Conservation (phyloP, 1,139 yeast genomes). For the Blastobotrys proliferans region DNA sequence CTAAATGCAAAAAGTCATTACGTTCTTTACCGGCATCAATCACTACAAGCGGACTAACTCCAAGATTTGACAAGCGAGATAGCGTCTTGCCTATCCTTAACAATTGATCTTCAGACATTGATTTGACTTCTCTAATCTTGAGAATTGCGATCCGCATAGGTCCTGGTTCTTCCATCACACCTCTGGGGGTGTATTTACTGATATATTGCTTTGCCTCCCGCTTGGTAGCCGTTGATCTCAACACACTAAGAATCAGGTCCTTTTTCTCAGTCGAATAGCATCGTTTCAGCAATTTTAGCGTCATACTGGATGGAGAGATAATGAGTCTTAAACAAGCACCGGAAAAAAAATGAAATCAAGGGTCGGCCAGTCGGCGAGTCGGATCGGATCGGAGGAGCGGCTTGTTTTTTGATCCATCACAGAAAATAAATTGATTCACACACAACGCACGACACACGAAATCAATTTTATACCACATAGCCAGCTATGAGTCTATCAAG, state of each 20-base stretch:
- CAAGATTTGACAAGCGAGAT: slow-evolving; percentile 47
- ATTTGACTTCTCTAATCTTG: slow-evolving; percentile 41
- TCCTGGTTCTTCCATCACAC: slow-evolving; percentile 30
- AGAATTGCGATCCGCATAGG: slow-evolving; percentile 51
- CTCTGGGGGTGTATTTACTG: slow-evolving; percentile 40
- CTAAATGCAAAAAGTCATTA: slow-evolving; percentile 24
- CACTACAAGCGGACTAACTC: slow-evolving; percentile 43
- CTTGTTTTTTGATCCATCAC: too few species aligned
- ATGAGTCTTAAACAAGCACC: too few species aligned
- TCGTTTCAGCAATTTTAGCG: too few species aligned
- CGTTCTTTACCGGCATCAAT: slow-evolving; percentile 36
- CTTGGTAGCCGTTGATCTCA: slow-evolving; percentile 62
- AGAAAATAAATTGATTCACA: too few species aligned
- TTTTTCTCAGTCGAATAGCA: slow-evolving; percentile 16
- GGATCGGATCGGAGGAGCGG: too few species aligned
- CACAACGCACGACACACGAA: too few species aligned
- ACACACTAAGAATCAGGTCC: slow-evolving; percentile 56
- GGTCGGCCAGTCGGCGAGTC: too few species aligned
- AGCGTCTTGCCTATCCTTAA: slow-evolving; percentile 48
- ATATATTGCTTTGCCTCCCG: slow-evolving; percentile 61
- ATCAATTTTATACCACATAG: background rate
- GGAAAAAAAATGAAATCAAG: too few species aligned
- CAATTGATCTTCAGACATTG: slow-evolving; percentile 38
- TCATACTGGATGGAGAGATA: too few species aligned
- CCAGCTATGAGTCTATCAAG: slow-evolving; percentile 33